Percentiles rank a stretch among this genome's conserved stretches.
phyloP scores from a whole-genome alignment of 176 grass and related monocot genomes.

The Aegilops sharonensis region DNA sequence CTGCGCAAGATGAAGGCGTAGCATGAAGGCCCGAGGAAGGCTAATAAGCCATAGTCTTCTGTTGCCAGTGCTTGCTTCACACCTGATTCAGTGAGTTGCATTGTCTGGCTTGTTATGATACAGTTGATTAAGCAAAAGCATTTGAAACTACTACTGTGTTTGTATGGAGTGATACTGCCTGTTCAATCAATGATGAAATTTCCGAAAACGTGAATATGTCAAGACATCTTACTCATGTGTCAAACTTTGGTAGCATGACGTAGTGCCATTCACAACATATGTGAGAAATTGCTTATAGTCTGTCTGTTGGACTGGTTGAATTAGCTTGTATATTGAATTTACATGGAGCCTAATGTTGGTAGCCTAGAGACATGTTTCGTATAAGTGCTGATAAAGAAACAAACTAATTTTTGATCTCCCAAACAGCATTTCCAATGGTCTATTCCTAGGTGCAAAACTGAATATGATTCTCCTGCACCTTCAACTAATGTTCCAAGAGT shows the following conservation, averaged over 20 bases:
- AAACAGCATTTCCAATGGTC: not conserved
- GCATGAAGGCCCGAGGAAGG: not conserved
- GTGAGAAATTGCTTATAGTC: not conserved
- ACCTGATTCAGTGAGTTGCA: not conserved
- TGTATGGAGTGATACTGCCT: not conserved
- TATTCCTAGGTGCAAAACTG: not conserved
- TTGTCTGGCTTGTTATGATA: not conserved
- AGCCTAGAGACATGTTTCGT: not conserved
- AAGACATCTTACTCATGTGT: not conserved
- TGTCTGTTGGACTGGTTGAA: not conserved
- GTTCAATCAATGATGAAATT: not conserved
- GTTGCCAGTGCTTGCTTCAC: not conserved
- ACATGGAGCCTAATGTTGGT: not conserved
- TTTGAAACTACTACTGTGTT: not conserved
- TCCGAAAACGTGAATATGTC: not conserved
- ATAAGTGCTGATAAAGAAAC: not conserved
- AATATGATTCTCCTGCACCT: not conserved
- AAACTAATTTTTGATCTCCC: not conserved
- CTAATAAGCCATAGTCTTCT: not conserved
- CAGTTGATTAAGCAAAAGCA: not conserved
- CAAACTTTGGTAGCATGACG: not conserved
- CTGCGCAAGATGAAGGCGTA: slow-evolving; percentile 46
- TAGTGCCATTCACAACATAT: not conserved
- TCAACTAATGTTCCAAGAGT: not conserved
- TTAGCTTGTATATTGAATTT: not conserved